These are phyloP conservation scores for Fusarium lateritium DNA, from an alignment of 2,329 filamentous ascomycete species.

Conservation along the genomic window DNA sequence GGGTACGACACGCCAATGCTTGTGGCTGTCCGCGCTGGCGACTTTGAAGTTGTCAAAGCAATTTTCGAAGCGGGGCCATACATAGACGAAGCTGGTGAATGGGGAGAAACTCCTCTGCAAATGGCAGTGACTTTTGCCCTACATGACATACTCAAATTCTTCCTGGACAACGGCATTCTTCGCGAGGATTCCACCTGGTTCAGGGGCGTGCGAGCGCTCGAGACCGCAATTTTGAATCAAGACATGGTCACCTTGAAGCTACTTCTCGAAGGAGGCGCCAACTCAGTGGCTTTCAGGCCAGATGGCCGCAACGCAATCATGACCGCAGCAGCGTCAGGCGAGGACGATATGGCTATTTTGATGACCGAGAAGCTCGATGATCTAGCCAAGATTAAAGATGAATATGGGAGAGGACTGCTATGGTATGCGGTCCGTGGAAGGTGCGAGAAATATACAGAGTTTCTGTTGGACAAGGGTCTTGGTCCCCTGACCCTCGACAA, in stretches of 20 bases:
- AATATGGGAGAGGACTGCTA: background rate
- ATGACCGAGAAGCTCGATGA: background rate
- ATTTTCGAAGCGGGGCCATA: constrained; percentile 1
- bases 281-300: background rate
- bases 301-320: constrained; percentile 10
- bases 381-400: background rate
- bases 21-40: background rate
- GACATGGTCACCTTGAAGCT: background rate
- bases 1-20: background rate
- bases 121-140: background rate
- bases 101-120: background rate
- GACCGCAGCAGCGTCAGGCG: background rate
- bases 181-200: background rate
- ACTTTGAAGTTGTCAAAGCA: background rate
- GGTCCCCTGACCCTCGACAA: background rate
- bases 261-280: constrained; percentile 8
- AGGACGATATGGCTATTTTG: background rate
- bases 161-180: constrained; percentile 2
- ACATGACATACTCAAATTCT: background rate
- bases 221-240: background rate
- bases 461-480: background rate
- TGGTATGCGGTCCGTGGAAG: constrained; percentile 10
- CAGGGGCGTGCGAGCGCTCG: background rate
- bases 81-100: background rate
- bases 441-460: background rate